Evolutionary conservation across 2,329 filamentous ascomycete genomes (phyloP), one percentile per base, ranked within the genome.

Genomic region (Orbilia blumenaviensis): DNA sequence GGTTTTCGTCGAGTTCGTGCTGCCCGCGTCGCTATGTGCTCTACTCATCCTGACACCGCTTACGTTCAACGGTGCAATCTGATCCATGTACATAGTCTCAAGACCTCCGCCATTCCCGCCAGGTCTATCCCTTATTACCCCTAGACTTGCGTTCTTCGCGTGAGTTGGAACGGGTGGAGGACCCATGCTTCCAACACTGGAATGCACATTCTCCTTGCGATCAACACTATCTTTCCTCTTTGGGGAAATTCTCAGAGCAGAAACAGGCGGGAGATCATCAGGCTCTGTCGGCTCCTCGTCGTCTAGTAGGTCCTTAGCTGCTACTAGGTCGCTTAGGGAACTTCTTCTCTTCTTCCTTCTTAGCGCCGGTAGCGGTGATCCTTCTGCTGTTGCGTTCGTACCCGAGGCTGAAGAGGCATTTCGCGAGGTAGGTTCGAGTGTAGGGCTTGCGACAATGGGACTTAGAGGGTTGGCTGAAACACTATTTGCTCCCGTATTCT

Each of bases 311-410:
- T 76, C 72, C 54, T 69, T 76, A 27, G 60, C 38, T n/a, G 64
- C 27, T 32, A 76, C 58, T 7, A 98, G 86, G 82, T 98, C 94
- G 3, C 94, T 97, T 44, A 98, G 84, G 25, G 94, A 97, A 83
- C 94, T 97, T 81, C 94, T 90, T 66, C 94, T 88, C 85, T 96
- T 97, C 84, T 90, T 94, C 81, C 88, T 89, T 48, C 85, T 83
- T n/a, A 75, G 34, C 1, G 71, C 56, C 2, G 71, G 71, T 16
- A 67, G n/a, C 18, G 71, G 71, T 9, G 71, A 75, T 29, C 63
- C 71, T 14, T 75, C 63, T 6, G 54, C 63, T 7, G 29, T 56
- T n/a, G 27, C 34, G 29, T 56, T 56, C 14, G 29, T 18, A 10
- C 41, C 29, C 16, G 52, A 56, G 8, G 62, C 63, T 12, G 63